Evolutionary conservation across 202 grass and related monocot species (phyloP), one percentile per base, ranked within the genome.

Genomic region (Eragrostis tef): DNA sequence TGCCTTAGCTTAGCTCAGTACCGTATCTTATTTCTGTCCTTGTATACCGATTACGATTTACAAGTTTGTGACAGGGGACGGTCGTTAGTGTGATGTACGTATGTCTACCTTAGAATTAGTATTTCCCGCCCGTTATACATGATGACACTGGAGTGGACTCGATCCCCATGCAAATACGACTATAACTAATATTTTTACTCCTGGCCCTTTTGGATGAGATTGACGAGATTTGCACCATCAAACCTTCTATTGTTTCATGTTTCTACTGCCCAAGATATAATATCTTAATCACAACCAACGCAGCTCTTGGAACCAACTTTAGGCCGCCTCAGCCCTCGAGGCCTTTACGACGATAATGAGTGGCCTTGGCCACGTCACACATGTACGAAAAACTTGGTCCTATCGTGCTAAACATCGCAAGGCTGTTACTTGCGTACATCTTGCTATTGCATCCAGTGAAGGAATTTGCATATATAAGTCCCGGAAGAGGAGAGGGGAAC

Each of bases 401-500:
- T 39, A 44, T 21, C 20, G 16, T 11, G 6, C n/a, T 58, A 11
- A 16, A 6, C 25, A 7, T 11, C 15, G 14, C 31, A 50, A 34
- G 43, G 8, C 0, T 29, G 21, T 2, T 58, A 45, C 14, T 34
- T 34, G 31, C 31, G 4, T 34, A 53, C 36, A 13, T 58, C 53
- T 21, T 49, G 24, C 58, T 5, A 9, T 22, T 64, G 47, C 27
- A 41, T 41, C 27, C 16, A 3, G 14, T 70, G 14, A 11, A 9
- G 36, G 22, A 22, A 5, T 26, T 17, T 15, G 11, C 12, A 3
- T 52, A 69, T 75, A 86, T 81, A 81, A 86, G 74, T 60, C 62
- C 69, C 1, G 56, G 27, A 4, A 25, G 27, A 20, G 29, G 29
- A 11, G 1, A 12, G 11, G 4, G 19, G 10, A 19, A 10, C 6